Evolutionary conservation across 2,329 filamentous ascomycete species (phyloP).

Genomic region (Penicillium sp.): DNA sequence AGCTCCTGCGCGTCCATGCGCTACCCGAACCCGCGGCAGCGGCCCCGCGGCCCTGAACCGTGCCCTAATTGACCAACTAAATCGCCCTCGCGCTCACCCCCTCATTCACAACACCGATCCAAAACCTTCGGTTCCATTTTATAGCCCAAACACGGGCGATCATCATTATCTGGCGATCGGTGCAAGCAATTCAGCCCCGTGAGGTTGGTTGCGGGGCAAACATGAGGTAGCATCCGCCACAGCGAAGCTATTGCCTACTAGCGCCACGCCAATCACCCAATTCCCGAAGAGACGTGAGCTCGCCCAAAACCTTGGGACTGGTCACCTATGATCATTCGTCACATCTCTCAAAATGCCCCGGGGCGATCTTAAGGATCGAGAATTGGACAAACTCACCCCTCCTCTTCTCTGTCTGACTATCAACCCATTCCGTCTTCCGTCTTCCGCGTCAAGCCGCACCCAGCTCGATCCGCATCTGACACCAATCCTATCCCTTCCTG

Average conservation of each 20-base stretch:
- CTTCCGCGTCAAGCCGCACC: no score
- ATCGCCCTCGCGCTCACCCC: neutral
- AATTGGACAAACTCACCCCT: neutral
- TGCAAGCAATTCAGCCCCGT: conserved; percentile 6
- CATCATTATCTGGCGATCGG: conserved; percentile 11
- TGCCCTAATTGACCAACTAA: neutral
- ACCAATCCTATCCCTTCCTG: no score
- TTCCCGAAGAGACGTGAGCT: conserved; percentile 15
- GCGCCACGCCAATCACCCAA: conserved; percentile 21
- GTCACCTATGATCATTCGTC: neutral
- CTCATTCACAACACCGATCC: neutral
- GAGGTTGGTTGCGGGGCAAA: conserved; percentile 1
- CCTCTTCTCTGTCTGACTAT: neutral
- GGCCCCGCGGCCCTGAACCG: conserved; percentile 30
- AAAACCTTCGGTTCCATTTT: neutral
- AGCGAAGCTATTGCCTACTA: conserved; percentile 30
- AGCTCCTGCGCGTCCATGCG: conserved; percentile 27
- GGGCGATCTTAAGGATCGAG: no score
- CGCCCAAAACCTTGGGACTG: conserved; percentile 2
- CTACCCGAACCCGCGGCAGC: conserved; percentile 24
- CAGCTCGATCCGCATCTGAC: no score
- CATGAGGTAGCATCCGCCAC: conserved; percentile 14
- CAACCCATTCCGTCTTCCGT: no score
- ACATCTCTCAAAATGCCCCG: no score
- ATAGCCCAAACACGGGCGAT: conserved; percentile 3